Conservation (phyloP, 2,329 filamentous ascomycete species). For the Raffaelea albimanens region DNA sequence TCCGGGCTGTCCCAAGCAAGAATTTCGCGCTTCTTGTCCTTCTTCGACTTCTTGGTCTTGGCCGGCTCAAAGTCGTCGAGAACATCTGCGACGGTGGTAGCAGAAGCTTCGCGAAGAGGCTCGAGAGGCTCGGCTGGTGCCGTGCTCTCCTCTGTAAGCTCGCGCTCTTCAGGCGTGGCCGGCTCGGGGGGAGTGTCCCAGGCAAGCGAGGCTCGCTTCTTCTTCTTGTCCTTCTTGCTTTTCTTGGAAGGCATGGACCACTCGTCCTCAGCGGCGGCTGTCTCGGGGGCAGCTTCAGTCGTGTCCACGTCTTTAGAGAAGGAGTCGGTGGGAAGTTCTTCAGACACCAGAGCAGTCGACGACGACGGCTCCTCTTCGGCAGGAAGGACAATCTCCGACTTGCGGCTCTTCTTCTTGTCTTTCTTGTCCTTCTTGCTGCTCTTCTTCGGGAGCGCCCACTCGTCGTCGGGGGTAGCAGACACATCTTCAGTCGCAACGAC, state of each 20-base stretch:
- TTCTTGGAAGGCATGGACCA: slow-evolving; percentile 2
- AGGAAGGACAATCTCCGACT: background rate
- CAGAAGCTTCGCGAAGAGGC: background rate
- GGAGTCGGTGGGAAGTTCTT: no score
- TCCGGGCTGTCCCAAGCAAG: background rate
- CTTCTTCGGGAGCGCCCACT: background rate
- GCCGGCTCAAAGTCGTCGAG: no score
- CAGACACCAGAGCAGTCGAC: no score
- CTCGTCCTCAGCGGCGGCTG: background rate
- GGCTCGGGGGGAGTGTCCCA: background rate
- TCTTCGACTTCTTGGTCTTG: background rate
- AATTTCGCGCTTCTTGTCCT: background rate
- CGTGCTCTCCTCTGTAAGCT: no score
- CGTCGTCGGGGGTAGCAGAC: background rate
- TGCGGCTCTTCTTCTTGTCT: background rate
- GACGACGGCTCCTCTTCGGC: no score
- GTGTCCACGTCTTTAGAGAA: no score
- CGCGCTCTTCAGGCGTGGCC: background rate
- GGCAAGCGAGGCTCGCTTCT: background rate
- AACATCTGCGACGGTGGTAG: background rate
- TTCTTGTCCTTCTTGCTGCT: background rate
- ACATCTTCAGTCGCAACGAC: background rate
- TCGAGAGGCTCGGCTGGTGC: background rate
- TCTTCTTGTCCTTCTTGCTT: slow-evolving; percentile 6
- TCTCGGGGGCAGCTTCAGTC: background rate